These are phyloP conservation scores for Apophysomyces sp. DNA, from an alignment of 371 early-diverging fungal species.

Conservation along the genomic window DNA sequence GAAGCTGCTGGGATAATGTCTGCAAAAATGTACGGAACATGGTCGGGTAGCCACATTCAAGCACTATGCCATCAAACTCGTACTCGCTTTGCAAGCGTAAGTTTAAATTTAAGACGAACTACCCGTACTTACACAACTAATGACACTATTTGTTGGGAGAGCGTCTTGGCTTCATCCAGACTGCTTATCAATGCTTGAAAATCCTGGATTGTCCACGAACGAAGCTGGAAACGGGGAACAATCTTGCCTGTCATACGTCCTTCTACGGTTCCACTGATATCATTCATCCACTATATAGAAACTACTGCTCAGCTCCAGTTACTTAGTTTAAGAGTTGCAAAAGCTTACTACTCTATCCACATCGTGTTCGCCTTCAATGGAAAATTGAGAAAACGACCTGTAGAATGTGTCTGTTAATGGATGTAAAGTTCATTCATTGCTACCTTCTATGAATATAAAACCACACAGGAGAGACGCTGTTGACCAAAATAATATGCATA, in stretches of 20 bases:
- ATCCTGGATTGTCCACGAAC: conserved; percentile 43
- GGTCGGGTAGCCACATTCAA: conserved; percentile 51
- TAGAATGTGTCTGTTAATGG: background rate
- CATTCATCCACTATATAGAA: conserved; percentile 50
- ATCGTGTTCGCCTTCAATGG: conserved; percentile 58
- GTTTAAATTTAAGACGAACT: background rate
- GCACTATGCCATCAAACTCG: conserved; percentile 55
- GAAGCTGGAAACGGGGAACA: conserved; percentile 58
- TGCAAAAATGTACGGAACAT: conserved; percentile 39
- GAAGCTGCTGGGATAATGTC: conserved; percentile 26
- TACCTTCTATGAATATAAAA: conserved; percentile 46
- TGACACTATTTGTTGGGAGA: conserved; percentile 34
- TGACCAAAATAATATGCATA: background rate
- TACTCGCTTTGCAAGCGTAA: conserved; percentile 29
- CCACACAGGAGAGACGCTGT: conserved; percentile 61
- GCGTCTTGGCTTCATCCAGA: conserved; percentile 11
- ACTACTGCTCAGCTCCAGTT: background rate
- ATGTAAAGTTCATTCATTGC: background rate
- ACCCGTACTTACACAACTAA: conserved; percentile 30
- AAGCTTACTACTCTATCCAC: conserved; percentile 48
- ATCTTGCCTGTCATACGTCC: conserved; percentile 35
- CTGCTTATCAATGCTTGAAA: conserved; percentile 30
- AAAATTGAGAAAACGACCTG: conserved; percentile 15
- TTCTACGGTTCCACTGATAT: conserved; percentile 31
- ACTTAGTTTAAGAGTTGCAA: background rate